Evolutionary conservation across 2,329 filamentous ascomycete species (phyloP).

Genomic region (Blastomyces emzantsi): DNA sequence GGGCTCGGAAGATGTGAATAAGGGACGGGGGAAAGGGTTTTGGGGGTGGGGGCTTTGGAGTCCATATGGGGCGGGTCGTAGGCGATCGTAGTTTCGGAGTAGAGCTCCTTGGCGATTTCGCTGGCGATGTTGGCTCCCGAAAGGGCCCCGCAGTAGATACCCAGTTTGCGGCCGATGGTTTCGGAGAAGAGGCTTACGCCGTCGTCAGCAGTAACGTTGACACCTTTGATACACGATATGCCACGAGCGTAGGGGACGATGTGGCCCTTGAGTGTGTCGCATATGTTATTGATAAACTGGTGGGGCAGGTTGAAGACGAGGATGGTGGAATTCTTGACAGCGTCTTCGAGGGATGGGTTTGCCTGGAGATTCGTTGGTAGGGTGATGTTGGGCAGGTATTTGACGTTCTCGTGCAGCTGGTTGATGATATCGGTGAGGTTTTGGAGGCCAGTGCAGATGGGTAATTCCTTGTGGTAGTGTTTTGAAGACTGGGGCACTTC

Average conservation of each 20-base stretch:
- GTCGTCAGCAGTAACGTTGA: constrained; percentile 78
- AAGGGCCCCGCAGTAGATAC: constrained; percentile 93
- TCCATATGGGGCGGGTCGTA: constrained; percentile 91
- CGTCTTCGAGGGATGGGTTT: constrained; percentile 47
- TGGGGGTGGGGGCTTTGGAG: constrained; percentile 61
- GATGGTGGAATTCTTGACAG: constrained; percentile 76
- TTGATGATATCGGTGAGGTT: constrained; percentile 93
- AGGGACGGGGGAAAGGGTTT: constrained; percentile 43
- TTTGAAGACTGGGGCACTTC: constrained; percentile 61
- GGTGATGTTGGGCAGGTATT: constrained; percentile 84
- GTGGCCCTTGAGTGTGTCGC: constrained; percentile 73
- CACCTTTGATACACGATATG: constrained; percentile 97
- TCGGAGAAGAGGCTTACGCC: constrained; percentile 88
- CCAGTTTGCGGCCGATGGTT: constrained; percentile 80
- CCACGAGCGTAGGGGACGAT: constrained; percentile 87
- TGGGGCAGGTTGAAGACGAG: constrained; percentile 95
- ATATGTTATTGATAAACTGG: constrained; percentile 76
- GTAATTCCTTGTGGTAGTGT: constrained; percentile 56
- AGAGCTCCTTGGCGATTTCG: constrained; percentile 92
- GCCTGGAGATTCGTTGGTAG: constrained; percentile 61
- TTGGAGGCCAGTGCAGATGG: constrained; percentile 56
- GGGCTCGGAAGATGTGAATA: constrained; percentile 21
- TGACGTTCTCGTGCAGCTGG: constrained; percentile 86
- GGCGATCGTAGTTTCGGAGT: constrained; percentile 92
- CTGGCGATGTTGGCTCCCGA: constrained; percentile 94